Conservation (phyloP, 179 eudicot species). For the Sideroxylon spinosum region DNA sequence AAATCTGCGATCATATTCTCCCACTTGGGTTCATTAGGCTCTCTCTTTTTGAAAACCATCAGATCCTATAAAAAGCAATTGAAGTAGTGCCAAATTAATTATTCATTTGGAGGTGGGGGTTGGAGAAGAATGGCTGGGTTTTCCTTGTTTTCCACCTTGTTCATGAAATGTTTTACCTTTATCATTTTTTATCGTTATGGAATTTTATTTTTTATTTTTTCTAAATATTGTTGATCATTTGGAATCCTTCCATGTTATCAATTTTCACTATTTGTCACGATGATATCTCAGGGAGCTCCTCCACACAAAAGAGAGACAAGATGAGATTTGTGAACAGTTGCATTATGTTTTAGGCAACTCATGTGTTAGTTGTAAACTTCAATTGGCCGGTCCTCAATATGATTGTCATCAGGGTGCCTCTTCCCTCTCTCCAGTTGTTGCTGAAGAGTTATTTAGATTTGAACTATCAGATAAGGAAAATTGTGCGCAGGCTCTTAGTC, state of each 20-base stretch:
- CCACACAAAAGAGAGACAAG: constrained; percentile 66
- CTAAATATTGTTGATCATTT: not conserved
- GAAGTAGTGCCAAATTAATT: not conserved
- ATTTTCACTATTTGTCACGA: constrained; percentile 2
- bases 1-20: not conserved
- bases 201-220: not conserved
- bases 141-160: not conserved
- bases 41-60: not conserved
- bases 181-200: not conserved
- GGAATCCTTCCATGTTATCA: not conserved
- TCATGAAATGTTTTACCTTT: not conserved
- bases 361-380: constrained; percentile 70
- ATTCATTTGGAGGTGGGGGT: not conserved
- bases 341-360: constrained; percentile 67
- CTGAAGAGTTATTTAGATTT: constrained; percentile 66
- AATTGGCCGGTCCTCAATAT: constrained; percentile 47
- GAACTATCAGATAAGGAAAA: constrained; percentile 50
- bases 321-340: constrained; percentile 49
- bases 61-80: not conserved
- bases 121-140: not conserved
- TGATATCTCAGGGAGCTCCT: constrained; percentile 50
- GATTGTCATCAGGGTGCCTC: constrained; percentile 52
- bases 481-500: constrained; percentile 60
- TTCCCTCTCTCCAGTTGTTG: constrained; percentile 58
- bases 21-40: not conserved